Percentiles rank a stretch among this genome's conserved stretches.
phyloP scores from a whole-genome alignment of 1,284 basidiomycete genomes.

The Melampsora americana region DNA sequence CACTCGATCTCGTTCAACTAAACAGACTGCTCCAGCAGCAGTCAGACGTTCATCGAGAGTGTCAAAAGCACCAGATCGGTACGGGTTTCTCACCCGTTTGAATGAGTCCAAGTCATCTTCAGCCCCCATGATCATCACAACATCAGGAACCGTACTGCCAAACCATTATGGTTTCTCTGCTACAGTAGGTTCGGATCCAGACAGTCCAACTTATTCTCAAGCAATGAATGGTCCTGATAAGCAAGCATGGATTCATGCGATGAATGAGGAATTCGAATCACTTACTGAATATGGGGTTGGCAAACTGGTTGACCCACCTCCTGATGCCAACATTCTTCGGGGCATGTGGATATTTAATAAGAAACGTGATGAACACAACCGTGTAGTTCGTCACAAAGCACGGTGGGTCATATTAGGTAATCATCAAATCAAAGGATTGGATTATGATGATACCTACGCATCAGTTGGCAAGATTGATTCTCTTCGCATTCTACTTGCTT shows the following conservation, averaged over 20 bases:
- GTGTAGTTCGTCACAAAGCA: not conserved
- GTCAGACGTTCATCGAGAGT: too few species aligned
- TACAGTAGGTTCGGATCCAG: not conserved
- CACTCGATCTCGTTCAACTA: too few species aligned
- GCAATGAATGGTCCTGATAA: not conserved
- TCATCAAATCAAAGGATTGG: too few species aligned
- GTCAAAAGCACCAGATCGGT: too few species aligned
- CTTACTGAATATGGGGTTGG: not conserved
- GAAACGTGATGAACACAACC: not conserved
- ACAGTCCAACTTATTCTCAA: not conserved
- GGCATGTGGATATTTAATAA: not conserved
- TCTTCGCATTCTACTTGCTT: not conserved
- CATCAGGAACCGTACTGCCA: too few species aligned
- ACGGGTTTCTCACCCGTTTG: too few species aligned
- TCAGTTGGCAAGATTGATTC: not conserved
- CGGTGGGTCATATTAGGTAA: not conserved
- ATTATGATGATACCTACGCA: conserved; percentile 4
- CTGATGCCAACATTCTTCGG: not conserved
- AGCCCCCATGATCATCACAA: too few species aligned
- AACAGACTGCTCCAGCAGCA: too few species aligned
- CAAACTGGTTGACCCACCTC: not conserved
- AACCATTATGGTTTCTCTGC: too few species aligned
- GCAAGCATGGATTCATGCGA: not conserved
- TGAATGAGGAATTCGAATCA: not conserved
- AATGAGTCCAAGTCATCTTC: too few species aligned